Base-by-base conservation (phyloP, 768 basidiomycete species). In the Termitomyces sp. region DNA sequence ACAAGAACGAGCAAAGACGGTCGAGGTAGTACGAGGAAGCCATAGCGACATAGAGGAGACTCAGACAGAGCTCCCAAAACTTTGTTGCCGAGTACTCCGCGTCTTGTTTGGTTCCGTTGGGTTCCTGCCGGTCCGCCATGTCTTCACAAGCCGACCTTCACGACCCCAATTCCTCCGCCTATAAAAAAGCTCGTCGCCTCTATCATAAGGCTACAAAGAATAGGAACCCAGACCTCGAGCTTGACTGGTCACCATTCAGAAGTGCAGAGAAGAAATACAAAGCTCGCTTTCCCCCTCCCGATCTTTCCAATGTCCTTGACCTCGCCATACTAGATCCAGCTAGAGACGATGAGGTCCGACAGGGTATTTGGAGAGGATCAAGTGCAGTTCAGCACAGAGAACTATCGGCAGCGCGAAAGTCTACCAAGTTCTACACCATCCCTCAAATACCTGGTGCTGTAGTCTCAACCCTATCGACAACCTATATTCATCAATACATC, bases 181-280 rank as follows among this genome's bases (percentile, higher is more conserved):
- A 86, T 79, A 90, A 83, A 67, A 81, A 79, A 66, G 80, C 90
- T 0, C 77, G 79, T 36, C 77, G 83, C 59, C 84, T 81, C 52
- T 80, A 86, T 71, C 65, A 77, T 64, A 91, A 85, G 71, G 77
- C 87, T 0, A 87, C 86, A 9, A 83, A 74, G 63, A 82, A 84
- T 67, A 81, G 85, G 68, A 73, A 72, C 12, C 67, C 67, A 0
- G 73, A 78, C 32, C 62, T 76, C 7, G 81, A 84, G n/a, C 63
- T 72, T 11, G 79, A 81, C 49, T 91, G 89, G 89, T 85, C 91
- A 0, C 81, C 88, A 0, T 94, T 94, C 71, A 79, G 92, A 68
- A 81, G 81, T 0, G 86, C 86, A 31, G 92, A 94, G 73, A 94
- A 94, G 73, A 82, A 77, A 47, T 94, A 83, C 80, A 94, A 93